These are phyloP conservation scores for Eutrema japonicum DNA, from an alignment of 345 rosid species.

Conservation along the genomic window DNA sequence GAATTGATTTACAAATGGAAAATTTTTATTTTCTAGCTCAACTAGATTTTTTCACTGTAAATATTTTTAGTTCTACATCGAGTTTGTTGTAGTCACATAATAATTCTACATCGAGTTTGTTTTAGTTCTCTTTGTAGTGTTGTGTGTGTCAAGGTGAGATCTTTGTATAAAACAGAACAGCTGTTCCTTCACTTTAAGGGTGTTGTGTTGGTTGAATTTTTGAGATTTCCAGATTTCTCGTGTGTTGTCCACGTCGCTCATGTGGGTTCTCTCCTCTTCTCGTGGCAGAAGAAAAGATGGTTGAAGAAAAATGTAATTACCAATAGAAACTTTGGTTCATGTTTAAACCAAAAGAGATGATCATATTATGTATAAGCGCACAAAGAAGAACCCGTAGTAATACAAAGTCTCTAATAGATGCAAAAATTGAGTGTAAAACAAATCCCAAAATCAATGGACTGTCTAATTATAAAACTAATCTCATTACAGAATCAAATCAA, in stretches of 20 bases:
- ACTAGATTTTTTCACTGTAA: not conserved
- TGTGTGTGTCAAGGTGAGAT: slow-evolving; percentile 18
- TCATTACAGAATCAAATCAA: not conserved
- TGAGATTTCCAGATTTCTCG: slow-evolving; percentile 34
- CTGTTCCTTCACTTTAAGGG: slow-evolving; percentile 27
- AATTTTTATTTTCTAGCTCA: not conserved
- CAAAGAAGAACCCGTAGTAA: not conserved
- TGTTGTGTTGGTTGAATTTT: slow-evolving; percentile 27
- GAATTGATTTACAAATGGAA: not conserved
- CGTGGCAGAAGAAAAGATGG: not conserved
- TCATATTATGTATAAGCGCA: not conserved
- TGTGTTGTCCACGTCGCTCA: slow-evolving; percentile 37
- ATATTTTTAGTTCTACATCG: not conserved
- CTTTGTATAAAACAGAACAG: slow-evolving; percentile 28
- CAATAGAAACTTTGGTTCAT: slow-evolving; percentile 15
- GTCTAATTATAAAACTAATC: not conserved
- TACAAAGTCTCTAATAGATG: not conserved
- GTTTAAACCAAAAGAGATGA: not conserved
- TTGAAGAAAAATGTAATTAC: slow-evolving; percentile 7
- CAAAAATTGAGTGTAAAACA: not conserved
- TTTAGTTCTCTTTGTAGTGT: slow-evolving; percentile 8
- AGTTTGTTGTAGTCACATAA: not conserved
- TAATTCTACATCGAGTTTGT: no score
- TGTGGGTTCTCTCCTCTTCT: slow-evolving; percentile 16
- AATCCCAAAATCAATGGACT: not conserved